These are phyloP conservation scores for Colletotrichum tropicale DNA, from an alignment of 2,329 filamentous ascomycete species.

Conservation along the genomic window DNA sequence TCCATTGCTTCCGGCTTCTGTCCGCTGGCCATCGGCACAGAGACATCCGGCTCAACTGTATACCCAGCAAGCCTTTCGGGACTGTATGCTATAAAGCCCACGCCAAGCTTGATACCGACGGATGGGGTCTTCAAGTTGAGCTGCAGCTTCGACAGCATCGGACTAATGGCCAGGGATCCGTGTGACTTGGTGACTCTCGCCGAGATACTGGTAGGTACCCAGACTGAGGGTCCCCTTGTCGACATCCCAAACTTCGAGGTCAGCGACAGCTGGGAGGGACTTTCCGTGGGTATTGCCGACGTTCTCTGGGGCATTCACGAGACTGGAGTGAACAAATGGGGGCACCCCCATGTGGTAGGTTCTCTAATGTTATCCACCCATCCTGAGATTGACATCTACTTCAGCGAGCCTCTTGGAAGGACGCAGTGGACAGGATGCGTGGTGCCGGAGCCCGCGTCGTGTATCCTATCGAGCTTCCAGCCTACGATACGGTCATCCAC, in stretches of 20 bases:
- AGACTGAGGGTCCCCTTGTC: background rate
- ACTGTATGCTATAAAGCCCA: conserved; percentile 39
- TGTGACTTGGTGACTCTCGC: conserved; percentile 21
- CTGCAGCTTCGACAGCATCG: conserved; percentile 24
- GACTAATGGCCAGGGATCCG: conserved; percentile 25
- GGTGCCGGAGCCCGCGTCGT: conserved; percentile 15
- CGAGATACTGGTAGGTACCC: conserved; percentile 2
- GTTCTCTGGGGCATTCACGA: conserved; percentile 21
- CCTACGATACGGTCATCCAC: background rate
- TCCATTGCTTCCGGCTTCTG: conserved; percentile 42
- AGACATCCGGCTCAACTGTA: conserved; percentile 41
- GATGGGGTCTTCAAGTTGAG: conserved; percentile 22
- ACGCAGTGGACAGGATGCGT: conserved; percentile 14
- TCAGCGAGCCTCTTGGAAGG: conserved; percentile 19
- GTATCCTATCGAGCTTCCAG: conserved; percentile 14
- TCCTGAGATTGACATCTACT: background rate
- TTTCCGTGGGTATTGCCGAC: conserved; percentile 22
- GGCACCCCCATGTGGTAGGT: conserved; percentile 20
- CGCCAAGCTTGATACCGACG: conserved; percentile 9
- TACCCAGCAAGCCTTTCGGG: conserved; percentile 40
- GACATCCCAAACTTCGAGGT: background rate
- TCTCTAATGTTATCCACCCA: background rate
- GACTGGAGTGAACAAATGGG: conserved; percentile 21
- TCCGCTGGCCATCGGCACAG: conserved; percentile 39
- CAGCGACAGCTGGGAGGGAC: background rate